These are phyloP conservation scores for Melaleuca quinquenervia DNA, from an alignment of 345 rosid genomes.

Conservation along the genomic window DNA sequence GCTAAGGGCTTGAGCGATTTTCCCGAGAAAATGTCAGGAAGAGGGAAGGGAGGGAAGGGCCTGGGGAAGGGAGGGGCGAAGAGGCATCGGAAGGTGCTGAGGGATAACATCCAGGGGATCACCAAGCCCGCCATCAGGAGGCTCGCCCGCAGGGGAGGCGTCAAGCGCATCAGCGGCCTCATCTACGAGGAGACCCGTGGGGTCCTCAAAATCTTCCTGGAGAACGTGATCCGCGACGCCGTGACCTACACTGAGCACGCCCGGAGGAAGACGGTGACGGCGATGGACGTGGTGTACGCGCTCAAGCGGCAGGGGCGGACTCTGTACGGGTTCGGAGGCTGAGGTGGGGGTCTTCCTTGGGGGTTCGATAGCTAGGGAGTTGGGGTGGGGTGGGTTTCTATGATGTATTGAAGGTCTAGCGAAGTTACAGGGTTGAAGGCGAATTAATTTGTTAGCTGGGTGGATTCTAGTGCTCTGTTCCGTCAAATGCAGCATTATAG, in stretches of 20 bases:
- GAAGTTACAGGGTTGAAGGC: not conserved
- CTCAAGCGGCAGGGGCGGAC: slow-evolving; percentile 2
- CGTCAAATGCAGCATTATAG: not conserved
- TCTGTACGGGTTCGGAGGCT: slow-evolving; percentile 1
- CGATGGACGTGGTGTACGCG: slow-evolving; percentile 5
- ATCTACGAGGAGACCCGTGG: slow-evolving; percentile 3
- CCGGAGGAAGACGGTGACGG: slow-evolving; percentile 2
- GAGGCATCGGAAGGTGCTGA: slow-evolving; percentile 1
- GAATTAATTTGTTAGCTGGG: not conserved
- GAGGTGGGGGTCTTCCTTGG: not conserved
- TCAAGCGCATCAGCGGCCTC: slow-evolving; percentile 5
- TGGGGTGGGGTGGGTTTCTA: not conserved
- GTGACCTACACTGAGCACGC: slow-evolving; percentile 3
- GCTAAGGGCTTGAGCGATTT: not conserved
- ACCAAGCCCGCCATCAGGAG: slow-evolving; percentile 1
- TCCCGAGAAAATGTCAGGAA: not conserved
- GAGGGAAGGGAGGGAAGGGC: slow-evolving; percentile 4
- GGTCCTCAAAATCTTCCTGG: slow-evolving; percentile 1
- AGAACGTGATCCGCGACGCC: slow-evolving; percentile 4
- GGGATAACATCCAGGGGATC: slow-evolving; percentile 4
- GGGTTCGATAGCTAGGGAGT: not conserved
- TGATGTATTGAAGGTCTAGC: not conserved
- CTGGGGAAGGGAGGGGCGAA: slow-evolving; percentile 3
- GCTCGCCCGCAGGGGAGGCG: slow-evolving; percentile 1
- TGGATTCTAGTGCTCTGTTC: not conserved